phyloP scores from a whole-genome alignment of 179 eudicot genomes.

The Heliamphora pulchella region DNA sequence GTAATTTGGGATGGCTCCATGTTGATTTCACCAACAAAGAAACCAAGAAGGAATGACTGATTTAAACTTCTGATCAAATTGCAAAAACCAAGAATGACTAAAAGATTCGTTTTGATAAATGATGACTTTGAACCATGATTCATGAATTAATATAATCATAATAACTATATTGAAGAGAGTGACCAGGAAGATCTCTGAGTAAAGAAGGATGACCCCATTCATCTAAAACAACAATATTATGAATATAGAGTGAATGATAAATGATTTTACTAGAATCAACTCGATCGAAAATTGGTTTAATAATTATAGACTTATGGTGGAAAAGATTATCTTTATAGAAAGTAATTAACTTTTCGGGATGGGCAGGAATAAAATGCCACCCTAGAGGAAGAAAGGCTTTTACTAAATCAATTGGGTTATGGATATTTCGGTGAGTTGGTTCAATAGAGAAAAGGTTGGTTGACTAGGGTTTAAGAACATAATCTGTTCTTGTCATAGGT shows the following conservation, averaged over 20 bases:
- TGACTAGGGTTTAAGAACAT: no score
- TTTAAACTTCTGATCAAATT: not conserved
- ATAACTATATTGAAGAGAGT: not conserved
- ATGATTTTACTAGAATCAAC: not conserved
- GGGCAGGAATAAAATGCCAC: no score
- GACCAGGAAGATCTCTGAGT: not conserved
- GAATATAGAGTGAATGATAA: not conserved
- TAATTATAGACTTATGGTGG: not conserved
- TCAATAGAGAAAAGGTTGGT: no score
- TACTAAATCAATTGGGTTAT: no score
- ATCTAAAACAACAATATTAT: not conserved
- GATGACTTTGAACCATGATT: not conserved
- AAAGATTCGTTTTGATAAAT: not conserved
- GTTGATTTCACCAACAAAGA: not conserved
- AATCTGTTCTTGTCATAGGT: no score
- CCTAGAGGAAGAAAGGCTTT: no score
- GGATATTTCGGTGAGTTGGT: no score
- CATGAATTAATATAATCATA: not conserved
- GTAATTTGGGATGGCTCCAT: not conserved
- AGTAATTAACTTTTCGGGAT: no score
- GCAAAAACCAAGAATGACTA: not conserved
- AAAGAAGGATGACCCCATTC: not conserved
- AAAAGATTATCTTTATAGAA: no score
- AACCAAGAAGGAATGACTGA: not conserved
- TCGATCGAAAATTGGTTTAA: not conserved